Percentiles rank a stretch among this genome's conserved stretches.
Evolutionary conservation across 192 early-diverging fungal genomes (phyloP).

Genomic region (Chytriomyces sp.): DNA sequence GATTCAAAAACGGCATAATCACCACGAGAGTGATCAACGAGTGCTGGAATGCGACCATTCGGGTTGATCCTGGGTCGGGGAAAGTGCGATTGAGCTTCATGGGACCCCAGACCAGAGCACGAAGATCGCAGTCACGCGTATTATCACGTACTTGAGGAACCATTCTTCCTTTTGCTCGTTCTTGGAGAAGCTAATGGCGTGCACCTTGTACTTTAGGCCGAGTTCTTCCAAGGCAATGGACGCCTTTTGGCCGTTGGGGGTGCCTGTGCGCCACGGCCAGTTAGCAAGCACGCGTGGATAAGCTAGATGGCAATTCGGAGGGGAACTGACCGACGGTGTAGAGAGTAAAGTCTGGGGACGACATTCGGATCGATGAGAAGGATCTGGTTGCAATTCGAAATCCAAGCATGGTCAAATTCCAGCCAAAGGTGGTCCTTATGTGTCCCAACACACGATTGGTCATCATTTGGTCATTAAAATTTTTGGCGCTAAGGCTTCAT

Average conservation of each 20-base stretch:
- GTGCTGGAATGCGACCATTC: conserved; percentile 55
- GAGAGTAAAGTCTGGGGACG: conserved; percentile 29
- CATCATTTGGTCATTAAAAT: no score
- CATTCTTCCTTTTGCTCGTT: conserved; percentile 50
- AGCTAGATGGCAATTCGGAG: neutral
- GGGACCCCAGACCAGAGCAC: no score
- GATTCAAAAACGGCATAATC: conserved; percentile 61
- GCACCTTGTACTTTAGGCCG: conserved; percentile 40
- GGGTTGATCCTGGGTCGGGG: conserved; percentile 41
- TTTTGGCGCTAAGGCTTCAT: no score
- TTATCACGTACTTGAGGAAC: conserved; percentile 29
- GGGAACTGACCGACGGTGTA: conserved; percentile 40
- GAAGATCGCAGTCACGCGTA: no score
- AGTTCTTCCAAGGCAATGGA: conserved; percentile 57
- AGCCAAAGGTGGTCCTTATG: no score
- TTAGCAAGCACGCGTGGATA: no score
- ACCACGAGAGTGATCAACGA: conserved; percentile 52
- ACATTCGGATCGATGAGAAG: no score
- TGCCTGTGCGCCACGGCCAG: conserved; percentile 22
- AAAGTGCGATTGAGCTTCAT: neutral
- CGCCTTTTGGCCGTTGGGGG: conserved; percentile 59
- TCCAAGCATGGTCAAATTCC: no score
- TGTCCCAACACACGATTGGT: no score
- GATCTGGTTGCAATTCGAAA: no score
- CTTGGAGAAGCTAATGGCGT: conserved; percentile 39